These are phyloP conservation scores for Cyphellophora europaea DNA, from an alignment of 2,329 filamentous ascomycete species.

Conservation along the genomic window DNA sequence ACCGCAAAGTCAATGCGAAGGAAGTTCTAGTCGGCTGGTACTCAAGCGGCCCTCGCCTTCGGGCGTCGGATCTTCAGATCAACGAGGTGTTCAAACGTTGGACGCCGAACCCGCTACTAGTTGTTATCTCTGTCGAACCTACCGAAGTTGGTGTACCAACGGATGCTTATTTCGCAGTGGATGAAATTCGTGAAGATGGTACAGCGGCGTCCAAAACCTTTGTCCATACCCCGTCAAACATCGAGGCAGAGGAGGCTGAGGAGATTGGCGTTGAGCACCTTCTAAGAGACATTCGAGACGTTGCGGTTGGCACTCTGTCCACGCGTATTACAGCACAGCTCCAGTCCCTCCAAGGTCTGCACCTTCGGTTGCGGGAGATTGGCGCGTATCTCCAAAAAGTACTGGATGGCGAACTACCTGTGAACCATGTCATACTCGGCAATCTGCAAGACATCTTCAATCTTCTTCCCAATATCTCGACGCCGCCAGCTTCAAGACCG, in stretches of 20 bases:
- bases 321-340: slow-evolving; percentile 96
- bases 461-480: slow-evolving; percentile 88
- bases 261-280: slow-evolving; percentile 98
- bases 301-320: slow-evolving; percentile 91
- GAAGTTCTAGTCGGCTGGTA: slow-evolving; percentile 99
- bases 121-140: slow-evolving; percentile 97
- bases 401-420: slow-evolving; percentile 79
- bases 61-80: slow-evolving; percentile 95
- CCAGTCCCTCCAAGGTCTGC: slow-evolving; percentile 91
- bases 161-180: slow-evolving; percentile 97
- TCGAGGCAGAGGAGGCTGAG: slow-evolving; percentile 97
- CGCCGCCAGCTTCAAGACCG: slow-evolving; percentile 53
- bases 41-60: slow-evolving; percentile 92
- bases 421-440: slow-evolving; percentile 94
- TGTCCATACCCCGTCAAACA: slow-evolving; percentile 94
- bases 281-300: slow-evolving; percentile 93
- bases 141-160: slow-evolving; percentile 97
- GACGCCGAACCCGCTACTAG: slow-evolving; percentile 87
- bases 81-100: slow-evolving; percentile 99
- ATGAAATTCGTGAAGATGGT: slow-evolving; percentile 99
- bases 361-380: slow-evolving; percentile 89
- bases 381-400: slow-evolving; percentile 94
- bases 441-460: slow-evolving; percentile 99
- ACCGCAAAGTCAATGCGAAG: slow-evolving; percentile 98
- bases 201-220: slow-evolving; percentile 96